phyloP scores from a whole-genome alignment of 805 yeast genomes.

The Kazachstania viticola region DNA sequence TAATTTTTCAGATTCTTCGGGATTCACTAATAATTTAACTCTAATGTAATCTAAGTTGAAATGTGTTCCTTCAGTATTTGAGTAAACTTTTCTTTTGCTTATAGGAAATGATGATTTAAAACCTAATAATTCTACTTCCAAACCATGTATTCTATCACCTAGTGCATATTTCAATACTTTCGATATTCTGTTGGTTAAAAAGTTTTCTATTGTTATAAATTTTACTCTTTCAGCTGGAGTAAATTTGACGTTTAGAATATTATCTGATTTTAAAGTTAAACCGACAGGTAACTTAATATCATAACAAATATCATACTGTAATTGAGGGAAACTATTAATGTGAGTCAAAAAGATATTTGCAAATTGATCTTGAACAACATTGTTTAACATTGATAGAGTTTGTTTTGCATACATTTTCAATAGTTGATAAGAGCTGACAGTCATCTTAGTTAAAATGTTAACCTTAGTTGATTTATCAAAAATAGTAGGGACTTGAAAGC shows the following conservation, averaged over 20 bases:
- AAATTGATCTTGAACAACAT: conserved; percentile 75
- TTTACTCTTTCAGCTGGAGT: conserved; percentile 64
- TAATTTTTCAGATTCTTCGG: conserved; percentile 64
- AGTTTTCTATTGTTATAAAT: conserved; percentile 58
- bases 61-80: conserved; percentile 22
- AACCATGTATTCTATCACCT: conserved; percentile 33
- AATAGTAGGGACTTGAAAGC: conserved; percentile 63
- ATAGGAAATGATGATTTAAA: conserved; percentile 24
- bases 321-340: conserved; percentile 34
- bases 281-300: conserved; percentile 37
- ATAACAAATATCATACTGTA: conserved; percentile 53
- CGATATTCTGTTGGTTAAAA: conserved; percentile 47
- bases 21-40: conserved; percentile 58
- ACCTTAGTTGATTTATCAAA: conserved; percentile 68
- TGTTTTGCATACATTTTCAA: conserved; percentile 56
- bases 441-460: conserved; percentile 74
- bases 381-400: conserved; percentile 59
- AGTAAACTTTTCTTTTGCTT: conserved; percentile 39
- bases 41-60: conserved; percentile 27
- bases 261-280: conserved; percentile 17
- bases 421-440: conserved; percentile 49
- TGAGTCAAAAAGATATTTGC: conserved; percentile 61
- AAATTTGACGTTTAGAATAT: conserved; percentile 34
- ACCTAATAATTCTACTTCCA: conserved; percentile 27
- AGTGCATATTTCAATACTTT: conserved; percentile 46